Base-by-base conservation (phyloP, 352 stramenopile genomes). In the Aphanomyces stellatus region DNA sequence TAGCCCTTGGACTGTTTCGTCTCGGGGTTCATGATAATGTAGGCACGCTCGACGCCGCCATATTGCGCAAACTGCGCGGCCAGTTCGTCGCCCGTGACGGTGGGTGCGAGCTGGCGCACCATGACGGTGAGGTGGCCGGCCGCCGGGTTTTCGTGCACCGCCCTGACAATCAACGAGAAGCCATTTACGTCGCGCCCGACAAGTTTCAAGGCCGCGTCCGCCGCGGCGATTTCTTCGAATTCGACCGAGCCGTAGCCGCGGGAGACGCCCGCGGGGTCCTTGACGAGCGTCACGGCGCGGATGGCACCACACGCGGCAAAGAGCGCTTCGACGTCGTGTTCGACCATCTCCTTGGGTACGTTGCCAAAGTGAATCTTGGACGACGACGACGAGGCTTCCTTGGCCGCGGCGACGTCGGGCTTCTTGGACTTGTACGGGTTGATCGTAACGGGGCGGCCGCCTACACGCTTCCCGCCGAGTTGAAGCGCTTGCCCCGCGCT, bases 181-280 rank as follows among this genome's bases (percentile, higher is more conserved):
- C n/a, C n/a, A n/a, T n/a, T n/a, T n/a, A n/a, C n/a, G n/a, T n/a
- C n/a, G n/a, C 37, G 37, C 11, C 37, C 19, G 13, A 25, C 53
- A 10, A 62, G 22, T 22, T 62, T 55, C 13, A 62, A 24, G 19
- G 53, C 53, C 25, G 4, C 53, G n/a, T 48, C 53, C 25, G 53
- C 30, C 13, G n/a, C 30, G 3, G 22, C 53, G n/a, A 25, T 40
- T 15, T 62, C 22, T 48, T 62, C 53, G 43, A 62, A 62, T n/a
- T 62, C 53, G 25, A 62, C 43, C 19, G 30, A 62, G 19, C 53
- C 53, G 43, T 49, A 62, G 53, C 53, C 53, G 19, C 30, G 22
- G 3, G 53, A 62, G 31, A 24, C 13, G 17, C 53, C 53, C 25
- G 53, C 31, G 37, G 33, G 53, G 43, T 62, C 53, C 6, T 25